These are phyloP conservation scores for Boletus vermiculosoides DNA, from an alignment of 768 basidiomycete genomes.

Conservation along the genomic window DNA sequence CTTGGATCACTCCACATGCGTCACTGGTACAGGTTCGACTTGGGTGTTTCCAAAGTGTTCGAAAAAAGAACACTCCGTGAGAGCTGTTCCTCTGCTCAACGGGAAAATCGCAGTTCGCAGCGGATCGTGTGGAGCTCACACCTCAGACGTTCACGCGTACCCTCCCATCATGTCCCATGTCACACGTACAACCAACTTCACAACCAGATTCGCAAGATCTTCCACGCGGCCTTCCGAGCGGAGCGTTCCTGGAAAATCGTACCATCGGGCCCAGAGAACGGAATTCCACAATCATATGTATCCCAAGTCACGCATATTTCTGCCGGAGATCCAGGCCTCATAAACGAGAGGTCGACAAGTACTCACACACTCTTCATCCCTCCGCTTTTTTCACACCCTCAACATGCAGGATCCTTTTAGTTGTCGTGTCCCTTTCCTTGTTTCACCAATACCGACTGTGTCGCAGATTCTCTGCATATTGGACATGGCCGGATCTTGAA, in stretches of 20 bases:
- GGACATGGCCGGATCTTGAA: neutral
- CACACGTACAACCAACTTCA: neutral
- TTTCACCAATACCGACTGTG: neutral
- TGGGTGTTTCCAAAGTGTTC: neutral
- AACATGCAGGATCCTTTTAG: neutral
- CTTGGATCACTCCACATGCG: neutral
- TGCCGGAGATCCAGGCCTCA: neutral
- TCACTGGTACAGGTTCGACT: neutral
- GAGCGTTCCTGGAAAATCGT: neutral
- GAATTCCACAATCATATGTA: neutral
- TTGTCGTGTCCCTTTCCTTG: neutral
- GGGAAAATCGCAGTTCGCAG: neutral
- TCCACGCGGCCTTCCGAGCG: neutral
- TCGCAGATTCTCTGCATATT: conserved; percentile 3
- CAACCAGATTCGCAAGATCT: neutral
- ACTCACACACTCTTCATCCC: neutral
- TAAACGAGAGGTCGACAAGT: neutral
- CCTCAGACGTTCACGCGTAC: neutral
- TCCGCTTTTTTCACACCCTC: neutral
- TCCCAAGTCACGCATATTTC: neutral
- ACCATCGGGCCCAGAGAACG: neutral
- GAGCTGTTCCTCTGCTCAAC: neutral
- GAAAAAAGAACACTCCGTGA: neutral
- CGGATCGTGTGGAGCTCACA: neutral
- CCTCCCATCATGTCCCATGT: neutral